These are phyloP conservation scores for Trametes gibbosa DNA, from an alignment of 768 basidiomycete species.

Conservation along the genomic window DNA sequence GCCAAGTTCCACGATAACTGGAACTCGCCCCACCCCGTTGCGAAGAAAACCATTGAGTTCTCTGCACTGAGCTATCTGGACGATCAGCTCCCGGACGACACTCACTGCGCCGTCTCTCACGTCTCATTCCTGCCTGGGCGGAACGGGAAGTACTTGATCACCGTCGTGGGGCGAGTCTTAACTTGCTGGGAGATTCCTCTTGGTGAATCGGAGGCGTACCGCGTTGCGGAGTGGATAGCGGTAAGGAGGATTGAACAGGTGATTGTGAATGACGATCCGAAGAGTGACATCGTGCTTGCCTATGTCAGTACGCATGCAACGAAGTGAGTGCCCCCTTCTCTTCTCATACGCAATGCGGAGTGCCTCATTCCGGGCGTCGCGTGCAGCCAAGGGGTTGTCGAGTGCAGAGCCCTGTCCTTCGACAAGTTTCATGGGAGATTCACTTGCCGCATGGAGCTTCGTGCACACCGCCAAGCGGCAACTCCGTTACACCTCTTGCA, in stretches of 20 bases:
- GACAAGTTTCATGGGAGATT: slow-evolving; percentile 34
- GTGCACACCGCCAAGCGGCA: slow-evolving; percentile 13
- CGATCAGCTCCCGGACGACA: slow-evolving; percentile 10
- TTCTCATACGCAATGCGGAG: not conserved
- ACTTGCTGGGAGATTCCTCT: slow-evolving; percentile 38
- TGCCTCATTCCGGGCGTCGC: no score
- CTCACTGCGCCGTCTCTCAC: slow-evolving; percentile 24
- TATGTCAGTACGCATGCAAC: slow-evolving; percentile 17
- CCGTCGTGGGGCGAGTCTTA: slow-evolving; percentile 26
- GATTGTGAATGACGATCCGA: slow-evolving; percentile 30
- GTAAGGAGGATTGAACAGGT: slow-evolving; percentile 25
- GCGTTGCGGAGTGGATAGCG: slow-evolving; percentile 29
- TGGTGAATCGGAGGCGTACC: slow-evolving; percentile 31
- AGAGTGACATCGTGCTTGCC: slow-evolving; percentile 24
- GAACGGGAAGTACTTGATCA: slow-evolving; percentile 32
- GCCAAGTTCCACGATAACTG: slow-evolving; percentile 35
- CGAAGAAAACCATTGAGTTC: slow-evolving; percentile 26
- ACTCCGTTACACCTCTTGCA: slow-evolving; percentile 23
- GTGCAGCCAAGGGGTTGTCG: slow-evolving; percentile 5
- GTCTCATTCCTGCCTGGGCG: slow-evolving; percentile 31
- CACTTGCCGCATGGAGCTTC: slow-evolving; percentile 16
- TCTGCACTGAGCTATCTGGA: slow-evolving; percentile 17
- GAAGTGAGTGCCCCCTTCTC: slow-evolving; percentile 14
- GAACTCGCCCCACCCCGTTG: slow-evolving; percentile 28
- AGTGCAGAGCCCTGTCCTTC: slow-evolving; percentile 25